Evolutionary conservation across 2,329 filamentous ascomycete genomes (phyloP).

Genomic region (Aureobasidium sp.): DNA sequence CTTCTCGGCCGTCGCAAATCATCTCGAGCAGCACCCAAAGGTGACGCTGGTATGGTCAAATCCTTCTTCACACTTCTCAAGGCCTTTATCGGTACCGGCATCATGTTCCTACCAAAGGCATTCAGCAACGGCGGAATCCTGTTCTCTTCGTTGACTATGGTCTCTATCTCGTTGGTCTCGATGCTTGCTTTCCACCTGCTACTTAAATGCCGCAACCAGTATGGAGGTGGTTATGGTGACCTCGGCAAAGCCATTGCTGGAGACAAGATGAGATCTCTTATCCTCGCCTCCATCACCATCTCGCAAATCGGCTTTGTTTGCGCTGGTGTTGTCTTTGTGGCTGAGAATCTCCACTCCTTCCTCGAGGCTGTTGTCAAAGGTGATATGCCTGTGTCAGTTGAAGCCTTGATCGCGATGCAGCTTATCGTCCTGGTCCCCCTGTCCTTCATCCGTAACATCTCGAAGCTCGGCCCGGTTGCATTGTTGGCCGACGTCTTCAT

Average conservation of each 20-base stretch:
- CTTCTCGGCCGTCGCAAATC: conserved; percentile 50
- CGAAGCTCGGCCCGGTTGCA: conserved; percentile 61
- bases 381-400: conserved; percentile 43
- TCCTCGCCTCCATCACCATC: conserved; percentile 61
- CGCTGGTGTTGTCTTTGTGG: conserved; percentile 67
- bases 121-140: conserved; percentile 71
- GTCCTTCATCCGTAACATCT: conserved; percentile 64
- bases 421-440: conserved; percentile 57
- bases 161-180: conserved; percentile 56
- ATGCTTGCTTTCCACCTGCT: conserved; percentile 65
- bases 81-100: conserved; percentile 70
- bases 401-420: conserved; percentile 56
- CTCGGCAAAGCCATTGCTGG: conserved; percentile 60
- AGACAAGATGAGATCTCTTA: conserved; percentile 52
- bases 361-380: conserved; percentile 49
- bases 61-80: conserved; percentile 73
- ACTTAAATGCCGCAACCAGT: conserved; percentile 54
- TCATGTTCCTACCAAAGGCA: conserved; percentile 73
- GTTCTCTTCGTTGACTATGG: conserved; percentile 61
- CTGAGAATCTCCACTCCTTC: conserved; percentile 64
- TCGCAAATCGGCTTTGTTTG: conserved; percentile 74
- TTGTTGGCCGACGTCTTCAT: conserved; percentile 66
- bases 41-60: conserved; percentile 59
- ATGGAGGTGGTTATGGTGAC: conserved; percentile 66
- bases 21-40: conserved; percentile 40